A percentile compares a stretch with the other conserved stretches of the same genome.
Conservation (phyloP, 176 grass and related monocot species). For the Dactylis glomerata region DNA sequence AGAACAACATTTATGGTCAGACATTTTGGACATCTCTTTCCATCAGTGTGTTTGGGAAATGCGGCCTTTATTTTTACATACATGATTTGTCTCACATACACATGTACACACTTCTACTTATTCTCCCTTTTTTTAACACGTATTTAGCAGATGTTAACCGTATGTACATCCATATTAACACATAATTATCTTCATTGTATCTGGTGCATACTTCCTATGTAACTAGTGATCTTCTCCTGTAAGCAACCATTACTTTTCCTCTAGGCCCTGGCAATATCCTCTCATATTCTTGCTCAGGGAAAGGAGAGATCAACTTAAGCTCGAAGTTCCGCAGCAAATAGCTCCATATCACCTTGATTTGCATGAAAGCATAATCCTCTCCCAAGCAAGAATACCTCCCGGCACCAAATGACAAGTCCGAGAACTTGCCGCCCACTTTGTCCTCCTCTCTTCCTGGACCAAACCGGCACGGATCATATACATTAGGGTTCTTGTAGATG, state of each 20-base stretch:
- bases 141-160: background rate
- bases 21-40: too few relatives aligned
- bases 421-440: background rate
- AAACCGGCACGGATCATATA: background rate
- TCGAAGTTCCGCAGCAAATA: background rate
- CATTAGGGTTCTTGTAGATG: background rate
- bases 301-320: background rate
- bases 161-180: background rate
- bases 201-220: background rate
- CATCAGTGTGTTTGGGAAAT: too few relatives aligned
- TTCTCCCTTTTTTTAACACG: too few relatives aligned
- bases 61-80: too few relatives aligned
- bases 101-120: too few relatives aligned
- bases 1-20: too few relatives aligned
- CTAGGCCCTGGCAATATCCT: background rate
- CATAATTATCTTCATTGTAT: background rate
- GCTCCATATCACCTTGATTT: slow-evolving; percentile 11
- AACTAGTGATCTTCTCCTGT: background rate
- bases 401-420: background rate
- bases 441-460: background rate
- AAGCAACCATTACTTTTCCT: background rate
- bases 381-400: background rate
- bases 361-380: background rate
- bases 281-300: background rate
- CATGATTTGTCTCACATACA: too few relatives aligned